Base-by-base conservation (phyloP, 2,329 filamentous ascomycete genomes). In the Fusarium sp. region DNA sequence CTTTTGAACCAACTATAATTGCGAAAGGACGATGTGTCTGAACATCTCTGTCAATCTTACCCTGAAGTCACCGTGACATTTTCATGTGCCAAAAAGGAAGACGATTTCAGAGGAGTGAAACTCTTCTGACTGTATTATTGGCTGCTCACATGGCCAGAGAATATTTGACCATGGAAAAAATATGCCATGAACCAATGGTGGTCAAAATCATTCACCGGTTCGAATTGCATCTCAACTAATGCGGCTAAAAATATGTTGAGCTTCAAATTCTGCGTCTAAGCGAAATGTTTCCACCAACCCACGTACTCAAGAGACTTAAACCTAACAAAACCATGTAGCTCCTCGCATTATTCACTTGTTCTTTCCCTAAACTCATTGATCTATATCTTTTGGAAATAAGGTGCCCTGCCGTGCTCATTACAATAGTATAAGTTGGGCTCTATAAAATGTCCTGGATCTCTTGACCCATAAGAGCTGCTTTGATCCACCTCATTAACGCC, bases 331-430 rank as follows among this genome's bases (percentile, higher is more conserved):
- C 14, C 30, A 15, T 33, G 30, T 33, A 33, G 14, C 10, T 15
- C 33, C 41, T 40, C 40, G 8, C 49, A 23, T 30, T 40, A 23
- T n/a, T 6, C 32, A 40, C 27, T 30, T 6, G 10, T 13, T 13
- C 10, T 30, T 30, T 13, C 27, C 46, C 25, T 54, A 32, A 56
- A 70, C 65, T 65, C 63, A 59, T 23, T 43, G 44, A 25, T 59
- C 56, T 66, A 65, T 63, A 25, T 44, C 9, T 30, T 39, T 60
- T 33, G 54, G 56, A 43, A 56, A 43, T 17, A 58, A 61, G 17
- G 32, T 35, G 43, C 25, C 25, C 49, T 45, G 19, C 63, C 35
- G 47, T 47, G 56, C 52, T 56, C 53, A 61, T 70, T 68, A 64
- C 48, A 66, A 58, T 57, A 56, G 27, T 62, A 45, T 70, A 19